Evolutionary conservation across 202 grass and related monocot species (phyloP).

Genomic region (Cymbopogon flexuosus): DNA sequence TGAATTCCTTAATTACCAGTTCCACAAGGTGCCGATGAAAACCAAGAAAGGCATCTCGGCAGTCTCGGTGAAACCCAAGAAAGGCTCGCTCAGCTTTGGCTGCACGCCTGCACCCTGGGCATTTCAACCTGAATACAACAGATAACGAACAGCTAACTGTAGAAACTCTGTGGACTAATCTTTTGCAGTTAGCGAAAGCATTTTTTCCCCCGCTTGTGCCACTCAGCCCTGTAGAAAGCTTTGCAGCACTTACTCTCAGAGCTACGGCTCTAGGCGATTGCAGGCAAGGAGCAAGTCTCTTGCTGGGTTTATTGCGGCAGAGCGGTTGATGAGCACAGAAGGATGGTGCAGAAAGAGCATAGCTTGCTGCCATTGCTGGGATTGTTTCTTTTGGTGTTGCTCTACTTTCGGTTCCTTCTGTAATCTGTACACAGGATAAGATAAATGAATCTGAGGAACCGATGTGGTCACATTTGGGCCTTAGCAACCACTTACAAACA

Average conservation of each 20-base stretch:
- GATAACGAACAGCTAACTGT: too few species aligned
- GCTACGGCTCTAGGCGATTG: neutral
- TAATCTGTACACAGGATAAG: too few species aligned
- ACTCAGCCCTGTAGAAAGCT: constrained; percentile 60
- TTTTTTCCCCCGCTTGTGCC: neutral
- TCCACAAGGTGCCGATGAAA: constrained; percentile 64
- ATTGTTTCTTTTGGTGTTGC: too few species aligned
- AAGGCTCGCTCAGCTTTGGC: constrained; percentile 63
- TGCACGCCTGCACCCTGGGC: constrained; percentile 60
- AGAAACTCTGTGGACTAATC: neutral
- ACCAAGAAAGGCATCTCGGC: constrained; percentile 66
- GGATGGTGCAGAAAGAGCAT: neutral
- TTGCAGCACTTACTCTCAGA: constrained; percentile 27
- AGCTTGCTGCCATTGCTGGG: neutral
- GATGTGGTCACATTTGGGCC: too few species aligned
- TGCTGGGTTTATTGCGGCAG: too few species aligned
- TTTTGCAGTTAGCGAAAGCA: too few species aligned
- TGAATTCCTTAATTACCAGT: constrained; percentile 31
- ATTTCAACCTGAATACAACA: constrained; percentile 36
- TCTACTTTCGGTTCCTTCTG: too few species aligned
- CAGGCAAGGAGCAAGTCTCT: neutral
- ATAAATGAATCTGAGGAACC: too few species aligned
- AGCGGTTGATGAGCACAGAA: neutral
- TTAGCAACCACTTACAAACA: too few species aligned
- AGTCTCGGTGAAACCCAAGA: constrained; percentile 77